phyloP scores from a whole-genome alignment of 2,329 filamentous ascomycete species.

The Gnomoniopsis smithogilvyi region DNA sequence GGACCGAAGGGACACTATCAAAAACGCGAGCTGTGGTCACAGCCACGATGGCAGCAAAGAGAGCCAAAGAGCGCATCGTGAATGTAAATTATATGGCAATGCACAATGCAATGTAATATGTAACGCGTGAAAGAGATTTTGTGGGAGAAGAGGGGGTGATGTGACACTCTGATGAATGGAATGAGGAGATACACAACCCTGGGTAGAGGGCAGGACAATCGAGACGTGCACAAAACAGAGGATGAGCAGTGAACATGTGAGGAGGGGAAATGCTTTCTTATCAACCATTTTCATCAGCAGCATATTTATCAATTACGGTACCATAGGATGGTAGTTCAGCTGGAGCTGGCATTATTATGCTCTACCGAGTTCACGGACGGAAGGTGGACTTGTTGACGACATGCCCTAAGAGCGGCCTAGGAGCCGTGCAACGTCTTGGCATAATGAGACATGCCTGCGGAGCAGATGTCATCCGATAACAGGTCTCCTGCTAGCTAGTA shows the following conservation, averaged over 20 bases:
- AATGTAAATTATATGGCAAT: background rate
- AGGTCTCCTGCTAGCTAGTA: background rate
- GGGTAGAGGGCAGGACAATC: no score
- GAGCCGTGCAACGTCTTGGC: background rate
- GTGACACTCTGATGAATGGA: no score
- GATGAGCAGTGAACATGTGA: no score
- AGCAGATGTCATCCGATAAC: background rate
- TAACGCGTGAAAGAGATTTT: background rate
- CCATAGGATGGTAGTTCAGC: background rate
- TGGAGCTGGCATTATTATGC: background rate
- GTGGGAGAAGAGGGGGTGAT: background rate
- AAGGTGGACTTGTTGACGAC: background rate
- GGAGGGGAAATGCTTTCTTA: no score
- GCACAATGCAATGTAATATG: background rate
- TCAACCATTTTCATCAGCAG: no score
- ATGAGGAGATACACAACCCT: no score
- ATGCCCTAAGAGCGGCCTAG: background rate
- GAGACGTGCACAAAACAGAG: no score
- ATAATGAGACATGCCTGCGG: background rate
- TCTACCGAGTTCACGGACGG: background rate
- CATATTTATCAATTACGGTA: background rate
- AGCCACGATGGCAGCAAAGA: conserved; percentile 20
- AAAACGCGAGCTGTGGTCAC: conserved; percentile 31
- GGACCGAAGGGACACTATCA: conserved; percentile 32
- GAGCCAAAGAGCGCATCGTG: conserved; percentile 21